phyloP scores from a whole-genome alignment of 352 stramenopile species.

The Peronospora destructor region DNA sequence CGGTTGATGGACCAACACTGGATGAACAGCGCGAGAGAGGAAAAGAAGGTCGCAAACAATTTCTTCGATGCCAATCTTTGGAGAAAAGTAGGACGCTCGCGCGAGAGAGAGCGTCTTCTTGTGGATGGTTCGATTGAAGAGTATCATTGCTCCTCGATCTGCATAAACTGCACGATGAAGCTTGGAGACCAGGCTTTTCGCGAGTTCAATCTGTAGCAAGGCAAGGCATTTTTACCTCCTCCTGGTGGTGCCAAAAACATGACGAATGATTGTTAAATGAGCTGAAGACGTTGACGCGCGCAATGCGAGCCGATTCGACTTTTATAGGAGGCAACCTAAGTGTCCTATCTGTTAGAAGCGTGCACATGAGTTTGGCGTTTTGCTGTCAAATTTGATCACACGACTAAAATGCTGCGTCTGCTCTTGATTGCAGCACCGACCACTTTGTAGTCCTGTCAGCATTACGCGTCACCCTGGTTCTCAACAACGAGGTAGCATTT shows the following conservation, averaged over 20 bases:
- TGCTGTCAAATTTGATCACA: not conserved
- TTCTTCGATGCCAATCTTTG: constrained; percentile 1
- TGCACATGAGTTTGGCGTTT: not conserved
- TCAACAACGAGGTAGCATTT: constrained; percentile 3
- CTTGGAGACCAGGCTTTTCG: not conserved
- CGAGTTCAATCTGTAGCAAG: not conserved
- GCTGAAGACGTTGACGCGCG: not conserved
- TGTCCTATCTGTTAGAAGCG: not conserved
- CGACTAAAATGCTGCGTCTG: constrained; percentile 16
- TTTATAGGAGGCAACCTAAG: not conserved
- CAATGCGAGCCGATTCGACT: not conserved
- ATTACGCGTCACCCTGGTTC: constrained; percentile 1
- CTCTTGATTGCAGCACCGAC: constrained; percentile 15
- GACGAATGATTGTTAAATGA: not conserved
- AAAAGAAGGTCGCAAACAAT: not conserved
- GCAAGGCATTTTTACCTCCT: not conserved
- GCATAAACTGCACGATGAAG: not conserved
- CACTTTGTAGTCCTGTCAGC: constrained; percentile 4
- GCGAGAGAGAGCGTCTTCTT: not conserved
- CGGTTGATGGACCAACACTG: not conserved
- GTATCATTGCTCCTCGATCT: not conserved
- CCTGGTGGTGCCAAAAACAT: not conserved
- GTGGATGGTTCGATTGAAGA: not conserved
- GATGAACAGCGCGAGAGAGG: not conserved
- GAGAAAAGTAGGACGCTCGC: not conserved